phyloP scores from a whole-genome alignment of 2,329 filamentous ascomycete genomes.

The Cladosporium cucumerinum region DNA sequence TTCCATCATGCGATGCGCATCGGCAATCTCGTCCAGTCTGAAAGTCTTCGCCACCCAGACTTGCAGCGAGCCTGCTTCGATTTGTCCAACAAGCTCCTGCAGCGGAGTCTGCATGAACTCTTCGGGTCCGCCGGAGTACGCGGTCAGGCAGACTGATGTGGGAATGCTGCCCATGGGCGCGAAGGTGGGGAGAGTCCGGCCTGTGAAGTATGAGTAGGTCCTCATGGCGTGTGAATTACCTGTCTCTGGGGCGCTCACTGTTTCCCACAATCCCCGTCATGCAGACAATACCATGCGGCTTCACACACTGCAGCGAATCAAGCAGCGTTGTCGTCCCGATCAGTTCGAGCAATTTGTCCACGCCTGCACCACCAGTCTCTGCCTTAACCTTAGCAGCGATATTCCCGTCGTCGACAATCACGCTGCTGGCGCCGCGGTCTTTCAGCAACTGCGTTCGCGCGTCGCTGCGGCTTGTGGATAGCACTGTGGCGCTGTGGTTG shows the following conservation, averaged over 20 bases:
- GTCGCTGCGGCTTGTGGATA: constrained; percentile 40
- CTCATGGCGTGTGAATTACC: background rate
- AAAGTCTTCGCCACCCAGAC: constrained; percentile 44
- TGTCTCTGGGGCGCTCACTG: constrained; percentile 3
- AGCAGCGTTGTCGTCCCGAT: constrained; percentile 43
- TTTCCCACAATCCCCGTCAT: constrained; percentile 48
- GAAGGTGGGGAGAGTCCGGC: constrained; percentile 40
- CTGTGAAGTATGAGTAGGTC: constrained; percentile 13
- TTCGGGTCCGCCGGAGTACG: constrained; percentile 39
- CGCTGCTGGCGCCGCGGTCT: constrained; percentile 41
- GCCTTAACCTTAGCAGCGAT: constrained; percentile 38
- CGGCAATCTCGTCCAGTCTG: constrained; percentile 44
- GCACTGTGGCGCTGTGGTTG: constrained; percentile 40
- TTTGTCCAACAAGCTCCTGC: constrained; percentile 38
- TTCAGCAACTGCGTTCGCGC: constrained; percentile 39
- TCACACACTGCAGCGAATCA: constrained; percentile 44
- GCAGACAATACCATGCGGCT: constrained; percentile 42
- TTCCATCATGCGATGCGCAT: constrained; percentile 48
- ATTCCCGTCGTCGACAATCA: constrained; percentile 44
- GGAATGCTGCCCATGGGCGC: constrained; percentile 45
- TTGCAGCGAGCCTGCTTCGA: constrained; percentile 40
- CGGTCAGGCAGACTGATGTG: constrained; percentile 40
- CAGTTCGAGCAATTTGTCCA: constrained; percentile 49
- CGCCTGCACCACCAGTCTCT: constrained; percentile 29
- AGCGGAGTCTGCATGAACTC: constrained; percentile 45